Evolutionary conservation across 116 monocot species (phyloP), one percentile per base, ranked within the genome.

Genomic region (Cymodocea nodosa): DNA sequence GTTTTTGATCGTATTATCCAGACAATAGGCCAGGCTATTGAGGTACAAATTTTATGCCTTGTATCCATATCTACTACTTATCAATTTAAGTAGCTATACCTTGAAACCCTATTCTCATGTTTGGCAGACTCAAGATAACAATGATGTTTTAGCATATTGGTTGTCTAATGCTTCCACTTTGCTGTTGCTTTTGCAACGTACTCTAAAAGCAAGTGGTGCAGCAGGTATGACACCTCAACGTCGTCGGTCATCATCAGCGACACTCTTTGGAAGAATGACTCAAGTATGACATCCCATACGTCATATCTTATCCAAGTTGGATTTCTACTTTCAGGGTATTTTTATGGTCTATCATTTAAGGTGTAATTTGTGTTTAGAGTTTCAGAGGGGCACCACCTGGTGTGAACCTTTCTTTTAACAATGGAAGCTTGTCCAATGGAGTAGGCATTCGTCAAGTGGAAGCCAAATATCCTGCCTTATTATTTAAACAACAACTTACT

Each of bases 401-500:
- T 65, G 82, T 92, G 65, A 85, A 92, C 73, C 86, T 92, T 76
- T 75, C 85, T 75, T 79, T 92, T 39, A 71, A 79, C 20, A 86
- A 87, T 71, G 99, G 92, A 52, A 85, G 68, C 35, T 77, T 81
- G 68, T 71, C 78, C 72, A 81, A 80, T 64, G 82, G 97, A 53
- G 66, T 78, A 39, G 89, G 85, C 76, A 70, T 99, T 36, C 78
- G 78, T n/a, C 89, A 99, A 81, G 99, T 99, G 49, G 99, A 99
- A 73, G 99, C 99, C 44, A 99, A 99, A 67, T 99, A 99, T 67
- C 99, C 99, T 72, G 99, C 99, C 51, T 72, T 99, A 60, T 78
- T 99, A 59, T 99, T 99, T 68, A 99, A 99, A 61, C 99, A 99
- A 52, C 99, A 99, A 71, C 89, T 99, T 51, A 99, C 99, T 34